phyloP scores from a whole-genome alignment of 495 filamentous ascomycete species.

The Trichoderma asperelloides region DNA sequence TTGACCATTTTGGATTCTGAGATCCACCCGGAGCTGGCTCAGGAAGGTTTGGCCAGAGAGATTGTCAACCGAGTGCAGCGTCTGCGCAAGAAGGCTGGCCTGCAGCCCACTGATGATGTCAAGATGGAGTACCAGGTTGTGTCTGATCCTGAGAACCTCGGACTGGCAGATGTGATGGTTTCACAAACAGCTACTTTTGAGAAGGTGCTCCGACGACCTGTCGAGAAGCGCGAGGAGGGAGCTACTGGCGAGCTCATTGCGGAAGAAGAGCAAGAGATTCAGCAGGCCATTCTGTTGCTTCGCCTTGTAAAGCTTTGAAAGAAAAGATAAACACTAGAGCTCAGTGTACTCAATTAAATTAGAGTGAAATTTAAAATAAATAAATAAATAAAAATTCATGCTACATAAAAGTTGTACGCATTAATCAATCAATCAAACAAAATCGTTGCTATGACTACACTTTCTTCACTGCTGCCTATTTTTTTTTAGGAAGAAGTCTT shows the following conservation, averaged over 20 bases:
- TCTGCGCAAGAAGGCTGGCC: slow-evolving; percentile 71
- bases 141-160: slow-evolving; percentile 66
- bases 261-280: slow-evolving; percentile 84
- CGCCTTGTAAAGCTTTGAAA: slow-evolving; percentile 64
- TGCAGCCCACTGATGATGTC: slow-evolving; percentile 75
- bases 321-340: background rate
- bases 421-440: background rate
- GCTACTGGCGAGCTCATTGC: slow-evolving; percentile 54
- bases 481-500: slow-evolving; percentile 4
- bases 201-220: slow-evolving; percentile 69
- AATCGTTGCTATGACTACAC: background rate
- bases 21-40: slow-evolving; percentile 62
- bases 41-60: slow-evolving; percentile 71
- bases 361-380: background rate
- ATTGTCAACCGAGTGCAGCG: slow-evolving; percentile 77
- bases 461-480: slow-evolving; percentile 35
- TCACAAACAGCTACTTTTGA: slow-evolving; percentile 58
- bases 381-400: background rate
- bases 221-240: slow-evolving; percentile 64
- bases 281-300: slow-evolving; percentile 77
- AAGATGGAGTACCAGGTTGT: slow-evolving; percentile 75
- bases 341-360: background rate
- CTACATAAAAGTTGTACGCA: background rate
- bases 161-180: slow-evolving; percentile 65
- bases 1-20: slow-evolving; percentile 72